phyloP scores from a whole-genome alignment of 129 eudicot genomes.

The Centrapalus pauciflorus region DNA sequence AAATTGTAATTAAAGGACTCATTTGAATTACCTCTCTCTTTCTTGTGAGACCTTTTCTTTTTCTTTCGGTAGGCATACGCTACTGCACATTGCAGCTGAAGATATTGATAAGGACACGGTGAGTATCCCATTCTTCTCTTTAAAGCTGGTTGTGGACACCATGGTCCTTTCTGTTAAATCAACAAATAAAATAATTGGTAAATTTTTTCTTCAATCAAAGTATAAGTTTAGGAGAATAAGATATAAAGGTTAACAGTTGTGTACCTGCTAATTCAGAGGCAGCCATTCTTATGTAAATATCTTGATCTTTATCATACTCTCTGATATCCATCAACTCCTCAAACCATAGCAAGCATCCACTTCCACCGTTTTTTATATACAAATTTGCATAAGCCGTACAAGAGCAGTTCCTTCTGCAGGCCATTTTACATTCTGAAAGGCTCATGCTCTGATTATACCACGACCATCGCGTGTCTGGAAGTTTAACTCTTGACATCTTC shows the following conservation, averaged over 20 bases:
- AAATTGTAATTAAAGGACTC: background rate
- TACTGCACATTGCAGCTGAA: background rate
- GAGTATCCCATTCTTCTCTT: background rate
- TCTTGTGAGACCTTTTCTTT: background rate
- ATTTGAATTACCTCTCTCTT: constrained; percentile 7
- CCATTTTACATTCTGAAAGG: constrained; percentile 28
- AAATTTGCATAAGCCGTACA: constrained; percentile 38
- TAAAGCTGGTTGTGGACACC: background rate
- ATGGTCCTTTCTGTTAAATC: background rate
- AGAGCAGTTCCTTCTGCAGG: constrained; percentile 38
- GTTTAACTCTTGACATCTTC: constrained; percentile 13
- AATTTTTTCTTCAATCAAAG: too few species aligned
- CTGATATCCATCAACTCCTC: constrained; percentile 35
- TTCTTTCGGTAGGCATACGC: constrained; percentile 9
- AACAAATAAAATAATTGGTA: too few species aligned
- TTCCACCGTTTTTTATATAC: constrained; percentile 19
- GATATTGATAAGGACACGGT: background rate
- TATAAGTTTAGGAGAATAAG: too few species aligned
- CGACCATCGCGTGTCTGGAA: constrained; percentile 27
- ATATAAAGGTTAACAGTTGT: too few species aligned
- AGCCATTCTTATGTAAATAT: constrained; percentile 33
- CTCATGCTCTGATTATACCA: constrained; percentile 23
- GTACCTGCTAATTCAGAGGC: constrained; percentile 25
- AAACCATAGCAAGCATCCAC: constrained; percentile 53
- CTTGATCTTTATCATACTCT: constrained; percentile 11